Evolutionary conservation across 2,329 filamentous ascomycete species (phyloP).

Genomic region (Calonectria pseudoreteaudii): DNA sequence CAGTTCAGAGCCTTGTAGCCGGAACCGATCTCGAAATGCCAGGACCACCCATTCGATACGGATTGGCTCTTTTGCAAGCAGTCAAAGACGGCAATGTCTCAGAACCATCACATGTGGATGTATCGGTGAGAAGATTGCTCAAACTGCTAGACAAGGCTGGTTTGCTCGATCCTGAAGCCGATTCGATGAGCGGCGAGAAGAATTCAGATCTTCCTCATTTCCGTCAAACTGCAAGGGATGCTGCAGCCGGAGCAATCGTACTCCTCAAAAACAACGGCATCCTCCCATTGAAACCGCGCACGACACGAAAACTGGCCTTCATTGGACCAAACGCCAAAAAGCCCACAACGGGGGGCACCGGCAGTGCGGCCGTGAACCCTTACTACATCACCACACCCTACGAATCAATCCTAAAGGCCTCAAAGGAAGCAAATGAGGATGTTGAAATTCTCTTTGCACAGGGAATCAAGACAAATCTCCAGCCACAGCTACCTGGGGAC

Average conservation of each 20-base stretch:
- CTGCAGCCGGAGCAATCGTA: conserved; percentile 53
- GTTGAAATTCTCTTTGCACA: background rate
- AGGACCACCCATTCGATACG: conserved; percentile 6
- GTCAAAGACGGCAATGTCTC: background rate
- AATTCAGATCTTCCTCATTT: background rate
- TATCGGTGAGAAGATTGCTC: conserved; percentile 3
- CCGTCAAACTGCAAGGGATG: conserved; percentile 12
- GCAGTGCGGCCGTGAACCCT: background rate
- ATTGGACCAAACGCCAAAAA: background rate
- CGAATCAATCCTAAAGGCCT: background rate
- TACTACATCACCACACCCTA: background rate
- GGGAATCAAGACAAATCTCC: background rate
- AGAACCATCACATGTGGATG: background rate
- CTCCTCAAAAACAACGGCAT: conserved; percentile 71
- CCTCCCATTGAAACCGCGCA: conserved; percentile 54
- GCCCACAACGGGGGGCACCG: background rate
- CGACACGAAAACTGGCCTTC: background rate
- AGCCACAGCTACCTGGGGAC: background rate
- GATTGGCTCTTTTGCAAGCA: background rate
- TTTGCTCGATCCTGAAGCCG: background rate
- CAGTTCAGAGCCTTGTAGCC: conserved; percentile 40
- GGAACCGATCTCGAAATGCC: conserved; percentile 34
- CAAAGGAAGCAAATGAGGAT: background rate
- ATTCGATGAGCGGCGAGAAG: background rate
- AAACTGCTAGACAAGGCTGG: background rate